Conservation (phyloP, 2,329 filamentous ascomycete genomes). For the Colletotrichum truncatum region DNA sequence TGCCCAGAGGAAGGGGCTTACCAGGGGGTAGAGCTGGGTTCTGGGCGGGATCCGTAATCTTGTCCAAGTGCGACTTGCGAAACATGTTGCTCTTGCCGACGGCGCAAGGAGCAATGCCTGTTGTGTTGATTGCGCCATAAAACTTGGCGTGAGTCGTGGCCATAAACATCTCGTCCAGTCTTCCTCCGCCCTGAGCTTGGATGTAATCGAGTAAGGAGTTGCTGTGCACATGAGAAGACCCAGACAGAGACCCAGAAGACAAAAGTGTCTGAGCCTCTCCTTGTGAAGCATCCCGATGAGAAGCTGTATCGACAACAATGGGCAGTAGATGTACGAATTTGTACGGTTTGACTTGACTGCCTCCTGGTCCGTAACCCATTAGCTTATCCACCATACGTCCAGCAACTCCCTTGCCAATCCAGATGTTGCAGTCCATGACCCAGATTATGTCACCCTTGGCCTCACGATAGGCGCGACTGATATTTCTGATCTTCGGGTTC, state of each 20-base stretch:
- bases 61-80: slow-evolving; percentile 87
- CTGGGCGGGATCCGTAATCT: slow-evolving; percentile 64
- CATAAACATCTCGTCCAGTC: slow-evolving; percentile 95
- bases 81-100: slow-evolving; percentile 99
- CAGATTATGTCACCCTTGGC: slow-evolving; percentile 89
- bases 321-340: slow-evolving; percentile 98
- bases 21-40: slow-evolving; percentile 53
- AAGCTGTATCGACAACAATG: slow-evolving; percentile 80
- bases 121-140: slow-evolving; percentile 96
- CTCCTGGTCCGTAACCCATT: slow-evolving; percentile 68
- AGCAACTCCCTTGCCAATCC: slow-evolving; percentile 81
- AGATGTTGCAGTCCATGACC: slow-evolving; percentile 97
- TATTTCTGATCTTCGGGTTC: slow-evolving; percentile 98
- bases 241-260: slow-evolving; percentile 43
- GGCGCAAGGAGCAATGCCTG: slow-evolving; percentile 89
- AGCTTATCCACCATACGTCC: slow-evolving; percentile 91
- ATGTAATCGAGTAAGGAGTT: slow-evolving; percentile 40
- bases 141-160: slow-evolving; percentile 95
- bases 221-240: slow-evolving; percentile 33
- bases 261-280: slow-evolving; percentile 41
- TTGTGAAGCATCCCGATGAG: slow-evolving; percentile 35
- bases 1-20: slow-evolving; percentile 65
- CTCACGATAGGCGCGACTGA: slow-evolving; percentile 92
- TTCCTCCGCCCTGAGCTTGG: slow-evolving; percentile 71
- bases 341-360: slow-evolving; percentile 65